Percentiles rank a stretch among this genome's conserved stretches.
Evolutionary conservation across 768 basidiomycete genomes (phyloP).

Genomic region (Russula abietina): DNA sequence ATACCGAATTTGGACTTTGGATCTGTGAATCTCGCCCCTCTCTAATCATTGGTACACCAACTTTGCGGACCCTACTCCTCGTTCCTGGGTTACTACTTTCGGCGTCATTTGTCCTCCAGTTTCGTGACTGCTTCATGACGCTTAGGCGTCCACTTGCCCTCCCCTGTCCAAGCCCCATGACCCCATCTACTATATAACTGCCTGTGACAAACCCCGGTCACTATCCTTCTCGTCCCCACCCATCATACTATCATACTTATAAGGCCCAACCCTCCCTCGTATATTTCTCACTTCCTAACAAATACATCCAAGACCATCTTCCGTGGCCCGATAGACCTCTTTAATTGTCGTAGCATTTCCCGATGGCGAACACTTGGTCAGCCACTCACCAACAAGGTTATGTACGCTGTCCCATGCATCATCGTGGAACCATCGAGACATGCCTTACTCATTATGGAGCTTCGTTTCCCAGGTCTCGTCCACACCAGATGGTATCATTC

Average conservation of each 20-base stretch:
- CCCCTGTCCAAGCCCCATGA: constrained; percentile 10
- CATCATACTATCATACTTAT: too few species aligned
- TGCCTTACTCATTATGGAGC: too few species aligned
- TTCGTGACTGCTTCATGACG: constrained; percentile 28
- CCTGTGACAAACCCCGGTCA: constrained; percentile 16
- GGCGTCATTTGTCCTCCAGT: constrained; percentile 20
- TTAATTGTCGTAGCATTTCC: too few species aligned
- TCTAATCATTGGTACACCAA: too few species aligned
- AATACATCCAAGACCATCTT: too few species aligned
- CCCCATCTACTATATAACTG: constrained; percentile 24
- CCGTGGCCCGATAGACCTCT: too few species aligned
- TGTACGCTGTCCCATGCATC: neutral
- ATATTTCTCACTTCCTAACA: too few species aligned
- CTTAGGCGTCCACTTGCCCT: constrained; percentile 20
- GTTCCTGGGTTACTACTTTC: constrained; percentile 24
- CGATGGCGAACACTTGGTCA: too few species aligned
- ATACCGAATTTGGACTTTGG: too few species aligned
- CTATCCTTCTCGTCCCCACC: constrained; percentile 5
- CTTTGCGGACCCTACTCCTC: constrained; percentile 27
- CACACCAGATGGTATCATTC: neutral
- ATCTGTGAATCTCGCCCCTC: too few species aligned
- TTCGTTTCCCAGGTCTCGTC: neutral
- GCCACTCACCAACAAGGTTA: neutral
- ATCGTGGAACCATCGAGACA: too few species aligned
- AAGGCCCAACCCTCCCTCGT: too few species aligned